Evolutionary conservation across 805 yeast species (phyloP), one percentile per base, ranked within the genome.

Genomic region (Cyberlindnera euphorbiiphila): DNA sequence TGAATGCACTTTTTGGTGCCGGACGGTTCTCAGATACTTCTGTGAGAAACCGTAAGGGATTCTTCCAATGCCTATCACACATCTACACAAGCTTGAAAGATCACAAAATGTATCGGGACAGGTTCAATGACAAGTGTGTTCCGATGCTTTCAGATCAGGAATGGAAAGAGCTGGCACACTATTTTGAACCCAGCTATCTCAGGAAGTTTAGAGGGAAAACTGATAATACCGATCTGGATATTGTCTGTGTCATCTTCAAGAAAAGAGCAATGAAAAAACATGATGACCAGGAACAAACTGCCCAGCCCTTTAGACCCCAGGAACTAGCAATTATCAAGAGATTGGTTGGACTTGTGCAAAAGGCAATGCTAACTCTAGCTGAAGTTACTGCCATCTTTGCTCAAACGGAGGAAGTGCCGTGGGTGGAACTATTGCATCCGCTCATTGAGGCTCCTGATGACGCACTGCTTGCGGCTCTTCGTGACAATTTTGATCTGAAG

Each of bases 41-140:
- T 6, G 46, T 45, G n/a, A 36, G 49, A 23, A 45, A 45, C 29
- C 15, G 49, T 12, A 45, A 45, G 25, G 46, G 49, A 2, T 37
- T 34, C 18, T 45, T 45, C 37, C 49, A 45, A 26, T 39, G 42
- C 19, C 25, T 45, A n/a, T 42, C 46, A 11, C 37, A 38, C 11
- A 42, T 45, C 6, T 41, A 31, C 28, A 38, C 41, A 4, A 28
- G 43, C 34, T 20, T 45, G 16, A 32, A 21, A 25, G 41, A 34
- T 8, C 38, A 37, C 15, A 15, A 32, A 6, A 18, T 12, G 19
- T 35, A 18, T 16, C 25, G 12, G 9, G 24, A 22, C 14, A 37
- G 23, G 25, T 37, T 40, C 32, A 43, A 40, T 24, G 41, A 32
- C 5, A 23, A 19, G 18, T 12, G 17, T 21, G 45, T 42, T 9